Evolutionary conservation across 2,329 filamentous ascomycete genomes (phyloP), one percentile per base, ranked within the genome.

Genomic region (Colletotrichum caudatum): DNA sequence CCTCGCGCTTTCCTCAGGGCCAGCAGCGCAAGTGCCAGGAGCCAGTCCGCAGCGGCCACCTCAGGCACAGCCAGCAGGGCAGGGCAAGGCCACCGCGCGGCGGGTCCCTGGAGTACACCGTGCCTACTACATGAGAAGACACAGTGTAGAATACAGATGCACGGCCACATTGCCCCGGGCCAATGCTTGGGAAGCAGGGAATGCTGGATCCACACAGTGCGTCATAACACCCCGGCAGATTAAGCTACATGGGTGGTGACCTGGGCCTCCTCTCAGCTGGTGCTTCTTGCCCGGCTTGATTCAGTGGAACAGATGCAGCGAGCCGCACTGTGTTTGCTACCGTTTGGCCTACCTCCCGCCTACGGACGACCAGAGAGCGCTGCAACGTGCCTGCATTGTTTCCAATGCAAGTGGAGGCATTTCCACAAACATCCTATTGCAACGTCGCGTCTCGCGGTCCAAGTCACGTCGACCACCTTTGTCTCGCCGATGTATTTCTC

Each of bases 291-390:
- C 26, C 44, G 66, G 50, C 18, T n/a, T 56, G 48, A 66, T 62
- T 71, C 60, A 71, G 71, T 72, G 62, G 67, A 29, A 29, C 50
- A 39, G 48, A 53, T 56, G 65, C 66, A 39, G 61, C 50, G 5
- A 71, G 41, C 70, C 61, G 66, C 70, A 72, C 66, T 71, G 70
- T 72, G 70, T 58, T 35, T 64, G 37, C 50, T n/a, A 33, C 23
- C 14, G 16, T 35, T n/a, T 26, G 54, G 20, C 37, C 18, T 37
- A 26, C 23, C n/a, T 29, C 14, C 7, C n/a, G 18, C 37, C 41
- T 12, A 37, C 33, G 8, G 16, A 33, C 35, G 35, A 51, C 35
- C 16, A 39, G 18, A 63, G 48, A 26, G 29, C 48, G 20, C 46
- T 66, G 62, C 46, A 41, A 60, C 46, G 51, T 60, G 63, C 37